Evolutionary conservation across 2,329 filamentous ascomycete genomes (phyloP), one percentile per base, ranked within the genome.

Genomic region (Colletotrichum caudatum): DNA sequence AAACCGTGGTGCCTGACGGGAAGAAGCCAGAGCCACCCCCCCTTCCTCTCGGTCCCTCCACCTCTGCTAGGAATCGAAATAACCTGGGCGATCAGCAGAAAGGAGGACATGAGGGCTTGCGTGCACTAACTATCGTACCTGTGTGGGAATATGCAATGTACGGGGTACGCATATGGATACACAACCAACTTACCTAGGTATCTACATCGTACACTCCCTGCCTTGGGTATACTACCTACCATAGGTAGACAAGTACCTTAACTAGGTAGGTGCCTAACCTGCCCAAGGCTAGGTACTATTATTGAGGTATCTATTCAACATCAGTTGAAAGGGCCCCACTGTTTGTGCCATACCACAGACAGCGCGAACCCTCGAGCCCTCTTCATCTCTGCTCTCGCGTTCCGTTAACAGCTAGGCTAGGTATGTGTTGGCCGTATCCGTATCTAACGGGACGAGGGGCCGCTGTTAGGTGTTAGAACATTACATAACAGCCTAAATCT

Each of bases 311-410:
- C 29, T 29, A 29, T 29, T 29, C 29, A 29, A 4, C 29, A 29
- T 37, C 35, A 37, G 35, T 39, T 41, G 18, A 26, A 66, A 23
- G 56, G 63, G 48, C 20, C 39, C 57, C 68, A 68, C 64, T 62
- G 44, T 57, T 71, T 33, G 64, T 71, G 69, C 69, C 69, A 69
- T 64, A 64, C 69, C 69, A 69, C 69, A 57, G 53, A 66, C 54
- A 12, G 16, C 18, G 44, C 20, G 41, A 56, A 29, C 57, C 58
- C 58, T 50, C n/a, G 39, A 37, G 46, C 29, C 39, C 56, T 65
- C 53, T 35, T 51, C 44, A 65, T 50, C 46, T 48, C 65, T 33
- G 23, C 51, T 41, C 46, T 59, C 62, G 26, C n/a, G n/a, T 44
- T 41, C 54, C 12, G 39, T 60, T 53, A 37, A 51, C 44, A 23